These are phyloP conservation scores for Colletotrichum lupini DNA, from an alignment of 2,329 filamentous ascomycete genomes.

Conservation along the genomic window DNA sequence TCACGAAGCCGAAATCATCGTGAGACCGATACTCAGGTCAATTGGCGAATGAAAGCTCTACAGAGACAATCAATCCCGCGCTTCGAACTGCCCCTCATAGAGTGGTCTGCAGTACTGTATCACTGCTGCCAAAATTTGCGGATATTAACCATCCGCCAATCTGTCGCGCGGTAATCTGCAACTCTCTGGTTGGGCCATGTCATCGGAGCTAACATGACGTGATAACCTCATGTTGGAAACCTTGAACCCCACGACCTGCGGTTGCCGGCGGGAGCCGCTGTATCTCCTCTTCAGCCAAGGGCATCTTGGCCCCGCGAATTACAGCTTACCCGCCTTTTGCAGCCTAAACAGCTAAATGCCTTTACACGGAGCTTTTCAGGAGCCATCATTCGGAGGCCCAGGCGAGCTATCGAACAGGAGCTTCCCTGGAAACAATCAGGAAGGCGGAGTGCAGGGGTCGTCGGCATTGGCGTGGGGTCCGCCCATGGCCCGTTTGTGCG, in stretches of 20 bases:
- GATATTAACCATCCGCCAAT: background rate
- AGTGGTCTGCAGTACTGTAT: background rate
- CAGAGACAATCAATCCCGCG: background rate
- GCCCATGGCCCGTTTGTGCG: constrained; percentile 4
- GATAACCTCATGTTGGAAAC: constrained; percentile 18
- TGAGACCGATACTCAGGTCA: background rate
- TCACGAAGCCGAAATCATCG: background rate
- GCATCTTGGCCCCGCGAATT: background rate
- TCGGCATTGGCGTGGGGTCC: background rate
- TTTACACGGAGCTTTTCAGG: background rate
- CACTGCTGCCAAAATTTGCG: background rate
- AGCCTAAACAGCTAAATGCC: background rate
- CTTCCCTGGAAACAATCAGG: background rate
- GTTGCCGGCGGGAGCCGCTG: background rate
- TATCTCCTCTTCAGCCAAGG: background rate
- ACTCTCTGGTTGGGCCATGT: constrained; percentile 13
- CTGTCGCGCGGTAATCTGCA: background rate
- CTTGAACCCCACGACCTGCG: background rate
- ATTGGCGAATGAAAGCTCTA: background rate
- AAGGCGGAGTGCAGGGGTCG: background rate
- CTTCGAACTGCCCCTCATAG: constrained; percentile 4
- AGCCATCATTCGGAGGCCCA: background rate
- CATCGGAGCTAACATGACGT: constrained; percentile 36
- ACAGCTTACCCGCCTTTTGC: constrained; percentile 1
- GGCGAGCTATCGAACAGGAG: background rate